phyloP scores from a whole-genome alignment of 345 rosid species.

The Kandelia obovata region DNA sequence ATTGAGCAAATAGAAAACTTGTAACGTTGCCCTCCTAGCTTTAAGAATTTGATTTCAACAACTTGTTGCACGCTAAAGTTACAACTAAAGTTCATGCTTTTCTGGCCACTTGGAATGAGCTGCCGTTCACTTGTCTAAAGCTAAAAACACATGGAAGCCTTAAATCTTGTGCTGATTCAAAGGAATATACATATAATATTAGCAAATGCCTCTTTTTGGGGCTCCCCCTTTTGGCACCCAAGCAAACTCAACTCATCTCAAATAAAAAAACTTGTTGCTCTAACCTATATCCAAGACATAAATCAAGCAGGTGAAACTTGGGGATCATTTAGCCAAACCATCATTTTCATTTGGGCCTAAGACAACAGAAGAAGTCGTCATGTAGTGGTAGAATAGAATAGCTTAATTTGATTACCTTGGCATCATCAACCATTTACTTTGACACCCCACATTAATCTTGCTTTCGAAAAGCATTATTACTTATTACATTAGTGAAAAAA shows the following conservation, averaged over 20 bases:
- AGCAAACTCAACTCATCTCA: neutral
- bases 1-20: too few species aligned
- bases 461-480: too few species aligned
- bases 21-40: neutral
- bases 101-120: neutral
- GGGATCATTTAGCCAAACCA: neutral
- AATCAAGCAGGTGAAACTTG: neutral
- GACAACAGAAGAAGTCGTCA: too few species aligned
- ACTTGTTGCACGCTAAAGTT: neutral
- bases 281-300: neutral
- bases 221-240: neutral
- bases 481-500: too few species aligned
- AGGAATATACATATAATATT: neutral
- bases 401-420: too few species aligned
- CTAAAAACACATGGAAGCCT: constrained; percentile 4
- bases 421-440: too few species aligned
- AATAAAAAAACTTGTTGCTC: neutral
- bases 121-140: constrained; percentile 1
- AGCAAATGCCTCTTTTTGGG: neutral
- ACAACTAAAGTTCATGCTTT: constrained; percentile 8
- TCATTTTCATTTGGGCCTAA: too few species aligned
- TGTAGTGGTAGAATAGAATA: too few species aligned
- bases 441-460: too few species aligned
- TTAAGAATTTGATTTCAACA: neutral
- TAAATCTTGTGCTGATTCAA: constrained; percentile 2